These are phyloP conservation scores for Rhizopogon hawkerae DNA, from an alignment of 1,284 basidiomycete genomes.

Conservation along the genomic window DNA sequence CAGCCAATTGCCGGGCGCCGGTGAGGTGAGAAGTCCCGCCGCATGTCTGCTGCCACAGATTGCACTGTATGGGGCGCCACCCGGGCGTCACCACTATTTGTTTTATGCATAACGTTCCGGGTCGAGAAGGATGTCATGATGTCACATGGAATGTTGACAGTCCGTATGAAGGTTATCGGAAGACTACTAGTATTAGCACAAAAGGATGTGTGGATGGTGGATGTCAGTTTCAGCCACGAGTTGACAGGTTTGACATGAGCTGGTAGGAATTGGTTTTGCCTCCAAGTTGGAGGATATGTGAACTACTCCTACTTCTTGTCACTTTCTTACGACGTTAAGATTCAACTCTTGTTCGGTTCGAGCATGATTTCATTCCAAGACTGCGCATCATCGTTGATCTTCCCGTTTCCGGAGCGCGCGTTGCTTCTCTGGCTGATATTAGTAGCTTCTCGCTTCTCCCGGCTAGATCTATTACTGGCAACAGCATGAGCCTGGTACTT, in stretches of 20 bases:
- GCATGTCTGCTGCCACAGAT: neutral
- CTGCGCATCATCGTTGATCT: neutral
- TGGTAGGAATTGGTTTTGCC: neutral
- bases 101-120: neutral
- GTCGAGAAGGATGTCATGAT: neutral
- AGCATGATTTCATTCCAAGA: neutral
- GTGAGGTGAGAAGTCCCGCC: neutral
- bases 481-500: neutral
- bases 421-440: constrained; percentile 17
- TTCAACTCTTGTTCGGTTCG: neutral
- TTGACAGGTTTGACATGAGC: neutral
- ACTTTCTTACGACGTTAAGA: neutral
- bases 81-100: neutral
- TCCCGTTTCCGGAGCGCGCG: constrained; percentile 11
- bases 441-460: constrained; percentile 1
- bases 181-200: neutral
- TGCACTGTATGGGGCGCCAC: neutral
- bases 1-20: neutral
- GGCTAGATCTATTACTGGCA: constrained; percentile 6
- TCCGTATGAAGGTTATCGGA: neutral
- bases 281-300: too few relatives aligned
- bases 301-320: neutral
- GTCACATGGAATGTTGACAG: neutral
- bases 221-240: neutral
- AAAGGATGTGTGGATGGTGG: neutral